phyloP scores from a whole-genome alignment of 1,139 yeast species.

The Pichia sp. region DNA sequence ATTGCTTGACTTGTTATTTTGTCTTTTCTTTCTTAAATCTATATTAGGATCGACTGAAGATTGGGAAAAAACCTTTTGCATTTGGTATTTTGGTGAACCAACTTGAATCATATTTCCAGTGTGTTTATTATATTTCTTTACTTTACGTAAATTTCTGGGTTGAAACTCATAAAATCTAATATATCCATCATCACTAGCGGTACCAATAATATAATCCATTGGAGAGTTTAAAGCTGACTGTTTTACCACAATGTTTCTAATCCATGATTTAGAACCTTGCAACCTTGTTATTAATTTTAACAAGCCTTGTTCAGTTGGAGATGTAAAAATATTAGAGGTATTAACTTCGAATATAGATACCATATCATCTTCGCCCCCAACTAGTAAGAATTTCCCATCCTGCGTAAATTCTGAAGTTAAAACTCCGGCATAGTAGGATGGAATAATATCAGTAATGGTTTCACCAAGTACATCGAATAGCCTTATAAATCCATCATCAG shows the following conservation, averaged over 20 bases:
- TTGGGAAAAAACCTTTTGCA: slow-evolving; percentile 12
- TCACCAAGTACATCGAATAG: slow-evolving; percentile 49
- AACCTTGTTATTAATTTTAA: slow-evolving; percentile 43
- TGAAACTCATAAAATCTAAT: slow-evolving; percentile 69
- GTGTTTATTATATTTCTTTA: slow-evolving; percentile 28
- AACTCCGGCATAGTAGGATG: slow-evolving; percentile 67
- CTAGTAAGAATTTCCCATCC: slow-evolving; percentile 55
- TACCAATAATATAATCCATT: slow-evolving; percentile 47
- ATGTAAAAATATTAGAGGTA: slow-evolving; percentile 6
- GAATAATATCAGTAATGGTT: slow-evolving; percentile 49
- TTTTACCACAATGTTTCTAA: slow-evolving; percentile 45
- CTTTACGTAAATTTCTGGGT: slow-evolving; percentile 51
- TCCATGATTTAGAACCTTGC: slow-evolving; percentile 65
- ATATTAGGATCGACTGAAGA: slow-evolving; percentile 6
- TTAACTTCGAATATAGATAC: slow-evolving; percentile 47
- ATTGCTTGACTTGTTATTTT: neutral
- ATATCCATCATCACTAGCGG: slow-evolving; percentile 68
- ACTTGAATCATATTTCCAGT: slow-evolving; percentile 2
- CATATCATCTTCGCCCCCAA: slow-evolving; percentile 54
- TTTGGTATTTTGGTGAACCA: slow-evolving; percentile 6
- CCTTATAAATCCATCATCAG: slow-evolving; percentile 63
- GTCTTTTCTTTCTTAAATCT: slow-evolving; percentile 4
- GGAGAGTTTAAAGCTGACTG: slow-evolving; percentile 28
- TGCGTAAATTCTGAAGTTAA: slow-evolving; percentile 53
- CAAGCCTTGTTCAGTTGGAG: slow-evolving; percentile 18